Base-by-base conservation (phyloP, 2,329 filamentous ascomycete species). In the Colletotrichum tanaceti region DNA sequence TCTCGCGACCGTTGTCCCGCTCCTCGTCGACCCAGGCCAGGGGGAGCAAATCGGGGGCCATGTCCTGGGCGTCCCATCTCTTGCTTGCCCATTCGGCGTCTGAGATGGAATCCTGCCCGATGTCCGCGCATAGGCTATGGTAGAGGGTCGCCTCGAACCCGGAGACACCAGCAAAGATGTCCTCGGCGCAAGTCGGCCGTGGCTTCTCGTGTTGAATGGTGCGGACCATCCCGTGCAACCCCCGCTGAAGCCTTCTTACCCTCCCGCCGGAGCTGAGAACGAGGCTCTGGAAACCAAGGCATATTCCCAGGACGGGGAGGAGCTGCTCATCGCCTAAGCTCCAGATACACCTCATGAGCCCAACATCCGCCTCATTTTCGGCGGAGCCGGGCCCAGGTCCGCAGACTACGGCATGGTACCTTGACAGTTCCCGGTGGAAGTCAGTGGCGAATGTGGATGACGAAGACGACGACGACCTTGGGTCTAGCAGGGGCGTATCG, bases 331-430 rank as follows among this genome's bases (percentile, higher is more conserved):
- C 84, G 2, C 83, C 79, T 18, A 95, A 82, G 6, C 80, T 79
- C 93, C 94, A 98, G 5, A 98, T 83, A 70, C 89, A 81, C 63
- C 84, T 85, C 82, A 97, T 96, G 49, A 96, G 85, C 11, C 96
- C 96, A 44, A 97, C 89, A 78, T 98, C 95, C n/a, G 83, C 81
- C 9, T 87, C 79, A 66, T 88, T 86, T 53, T 86, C 85, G 0
- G 95, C 93, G 74, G 93, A 89, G 11, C 96, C 96, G 0, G 96
- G 96, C 0, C 96, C 96, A 1, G 96, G 96, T 0, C 96, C 95
- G 72, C 93, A 92, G 58, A 98, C 91, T 24, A 98, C 89, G 47
- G 93, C 96, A 78, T 95, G 91, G 77, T 94, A 97, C 49, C 84
- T 80, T 43, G 79, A 73, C 13, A 91, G 81, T 71, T 86, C 82